Base-by-base conservation (phyloP, 148 eudicot genomes). In the Arctostaphylos glauca region DNA sequence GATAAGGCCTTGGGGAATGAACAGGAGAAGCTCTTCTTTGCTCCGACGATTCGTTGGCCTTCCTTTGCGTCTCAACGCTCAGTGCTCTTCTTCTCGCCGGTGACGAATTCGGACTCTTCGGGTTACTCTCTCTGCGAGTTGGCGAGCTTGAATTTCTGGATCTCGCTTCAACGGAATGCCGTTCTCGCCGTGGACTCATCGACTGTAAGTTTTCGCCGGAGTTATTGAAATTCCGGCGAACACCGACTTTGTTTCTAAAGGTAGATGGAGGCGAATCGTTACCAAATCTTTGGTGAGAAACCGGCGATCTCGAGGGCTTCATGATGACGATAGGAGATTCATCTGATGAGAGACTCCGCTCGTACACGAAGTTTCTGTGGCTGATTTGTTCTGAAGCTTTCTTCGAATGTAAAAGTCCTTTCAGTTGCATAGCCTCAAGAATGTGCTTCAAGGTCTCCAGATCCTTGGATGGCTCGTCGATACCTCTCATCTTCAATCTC, bases 351-450 rank as follows among this genome's bases (percentile, higher is more conserved):
- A 80, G 83, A 76, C 85, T 86, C 77, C 86, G 89, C 19, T 87
- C 91, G 76, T 85, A 81, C 3, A 91, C 86, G n/a, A 84, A 81
- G 74, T 94, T 94, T 13, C 84, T 77, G 21, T 84, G 86, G 56
- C 85, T 75, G 70, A 73, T 43, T 54, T 81, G 86, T 14, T 82
- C 81, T 14, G 79, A 23, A 77, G 81, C 81, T 59, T 71, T 90
- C 18, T 87, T 82, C 1, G 94, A 88, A 86, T 92, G 98, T 0
- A 97, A 83, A 3, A 97, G 89, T 9, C 98, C 99, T 89, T 97
- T 94, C 16, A 97, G 89, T 76, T 97, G 99, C 59, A 95, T 73
- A 59, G 98, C 98, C 83, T 97, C 98, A 7, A 97, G 93, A 54
- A 94, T 93, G 68, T 97, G 94, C 75, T 92, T 97, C 74, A 94